These are phyloP conservation scores for Amanita phalloides DNA, from an alignment of 768 basidiomycete species.

Conservation along the genomic window DNA sequence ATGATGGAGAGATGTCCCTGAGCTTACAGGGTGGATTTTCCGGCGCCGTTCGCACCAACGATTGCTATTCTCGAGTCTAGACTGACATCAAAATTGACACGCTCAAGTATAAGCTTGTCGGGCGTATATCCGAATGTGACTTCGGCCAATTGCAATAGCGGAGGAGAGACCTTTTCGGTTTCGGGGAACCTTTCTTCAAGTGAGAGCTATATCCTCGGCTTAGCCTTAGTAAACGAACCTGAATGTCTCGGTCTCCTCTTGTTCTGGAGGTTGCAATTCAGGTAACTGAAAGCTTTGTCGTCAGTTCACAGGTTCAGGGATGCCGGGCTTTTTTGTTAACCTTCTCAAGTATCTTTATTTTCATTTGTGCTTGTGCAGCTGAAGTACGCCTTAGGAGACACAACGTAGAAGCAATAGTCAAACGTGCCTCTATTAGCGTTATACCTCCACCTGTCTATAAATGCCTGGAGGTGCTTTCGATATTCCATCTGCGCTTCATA, in stretches of 20 bases:
- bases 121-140: conserved; percentile 81
- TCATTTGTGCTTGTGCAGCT: conserved; percentile 81
- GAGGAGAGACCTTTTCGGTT: conserved; percentile 95
- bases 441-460: conserved; percentile 97
- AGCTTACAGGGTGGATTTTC: conserved; percentile 87
- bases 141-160: conserved; percentile 84
- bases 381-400: conserved; percentile 5
- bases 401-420: neutral
- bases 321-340: conserved; percentile 19
- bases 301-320: neutral
- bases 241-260: conserved; percentile 89
- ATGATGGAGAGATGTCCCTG: neutral
- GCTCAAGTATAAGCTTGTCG: conserved; percentile 67
- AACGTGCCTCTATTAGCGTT: conserved; percentile 79
- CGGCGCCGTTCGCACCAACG: conserved; percentile 91
- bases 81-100: conserved; percentile 83
- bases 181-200: conserved; percentile 66
- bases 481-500: conserved; percentile 96
- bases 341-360: conserved; percentile 73
- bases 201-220: neutral
- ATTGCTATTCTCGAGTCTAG: conserved; percentile 93
- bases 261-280: conserved; percentile 85
- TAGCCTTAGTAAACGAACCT: conserved; percentile 32
- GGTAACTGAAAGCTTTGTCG: conserved; percentile 48
- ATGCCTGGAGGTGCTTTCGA: conserved; percentile 90